These are phyloP conservation scores for Pyrenochaeta sp. DNA, from an alignment of 2,329 filamentous ascomycete species.

Conservation along the genomic window DNA sequence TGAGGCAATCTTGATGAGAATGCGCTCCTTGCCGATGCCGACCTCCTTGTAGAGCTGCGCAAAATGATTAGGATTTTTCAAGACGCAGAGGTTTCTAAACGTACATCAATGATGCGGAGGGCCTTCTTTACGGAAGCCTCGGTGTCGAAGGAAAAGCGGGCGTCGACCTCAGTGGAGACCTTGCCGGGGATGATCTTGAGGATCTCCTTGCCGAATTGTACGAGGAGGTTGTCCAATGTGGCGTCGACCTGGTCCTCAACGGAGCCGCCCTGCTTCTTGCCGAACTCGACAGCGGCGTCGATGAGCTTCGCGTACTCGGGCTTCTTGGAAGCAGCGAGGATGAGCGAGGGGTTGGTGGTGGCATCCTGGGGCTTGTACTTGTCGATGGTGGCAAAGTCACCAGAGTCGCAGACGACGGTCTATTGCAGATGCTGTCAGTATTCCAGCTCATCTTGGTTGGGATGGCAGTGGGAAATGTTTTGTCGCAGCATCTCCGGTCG, in stretches of 20 bases:
- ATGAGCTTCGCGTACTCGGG: slow-evolving; percentile 92
- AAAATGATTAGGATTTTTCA: too few species aligned
- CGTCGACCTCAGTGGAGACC: slow-evolving; percentile 98
- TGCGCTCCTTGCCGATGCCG: slow-evolving; percentile 89
- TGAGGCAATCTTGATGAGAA: slow-evolving; percentile 98
- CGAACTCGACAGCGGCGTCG: slow-evolving; percentile 82
- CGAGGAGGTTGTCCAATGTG: slow-evolving; percentile 90
- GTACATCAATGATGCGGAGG: slow-evolving; percentile 92
- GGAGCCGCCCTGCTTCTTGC: slow-evolving; percentile 74
- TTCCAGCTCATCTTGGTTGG: too few species aligned
- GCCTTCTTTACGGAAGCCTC: slow-evolving; percentile 94
- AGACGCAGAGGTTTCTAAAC: too few species aligned
- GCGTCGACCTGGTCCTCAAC: slow-evolving; percentile 85
- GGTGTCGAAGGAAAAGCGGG: slow-evolving; percentile 93
- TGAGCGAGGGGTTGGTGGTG: slow-evolving; percentile 98
- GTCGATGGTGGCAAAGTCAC: slow-evolving; percentile 84
- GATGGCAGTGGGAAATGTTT: neutral
- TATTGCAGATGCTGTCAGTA: slow-evolving; percentile 49
- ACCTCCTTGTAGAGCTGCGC: slow-evolving; percentile 88
- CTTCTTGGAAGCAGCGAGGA: slow-evolving; percentile 98
- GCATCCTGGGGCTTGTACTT: slow-evolving; percentile 99
- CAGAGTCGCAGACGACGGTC: slow-evolving; percentile 97
- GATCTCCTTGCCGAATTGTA: slow-evolving; percentile 98
- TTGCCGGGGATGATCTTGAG: slow-evolving; percentile 96
- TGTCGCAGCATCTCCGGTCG: slow-evolving; percentile 16